Evolutionary conservation across 1,284 basidiomycete species (phyloP).

Genomic region (Leccinum griseonigrum): DNA sequence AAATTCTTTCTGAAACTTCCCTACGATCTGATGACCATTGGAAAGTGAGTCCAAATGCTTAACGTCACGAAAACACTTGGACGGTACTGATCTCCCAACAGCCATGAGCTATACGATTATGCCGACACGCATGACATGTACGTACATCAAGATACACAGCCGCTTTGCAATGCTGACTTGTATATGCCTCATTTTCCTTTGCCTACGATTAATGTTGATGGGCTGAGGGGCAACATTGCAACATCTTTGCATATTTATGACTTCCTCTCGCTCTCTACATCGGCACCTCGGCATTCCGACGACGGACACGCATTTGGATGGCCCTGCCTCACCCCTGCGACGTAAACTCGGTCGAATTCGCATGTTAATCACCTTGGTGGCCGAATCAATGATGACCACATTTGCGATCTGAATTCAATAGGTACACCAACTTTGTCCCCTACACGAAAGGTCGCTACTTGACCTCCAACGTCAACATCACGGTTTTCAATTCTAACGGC

Average conservation of each 20-base stretch:
- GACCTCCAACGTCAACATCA: slow-evolving; percentile 85
- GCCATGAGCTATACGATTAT: slow-evolving; percentile 86
- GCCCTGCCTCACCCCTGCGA: not conserved
- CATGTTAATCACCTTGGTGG: not conserved
- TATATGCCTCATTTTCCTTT: not conserved
- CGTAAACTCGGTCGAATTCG: not conserved
- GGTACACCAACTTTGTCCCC: slow-evolving; percentile 73
- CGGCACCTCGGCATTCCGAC: not conserved
- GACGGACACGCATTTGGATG: not conserved
- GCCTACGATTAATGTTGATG: not conserved
- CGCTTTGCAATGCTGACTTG: slow-evolving; percentile 11
- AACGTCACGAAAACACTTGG: not conserved
- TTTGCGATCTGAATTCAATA: slow-evolving; percentile 24
- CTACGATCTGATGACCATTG: slow-evolving; percentile 84
- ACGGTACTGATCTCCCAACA: slow-evolving; percentile 27
- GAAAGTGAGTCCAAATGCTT: slow-evolving; percentile 52
- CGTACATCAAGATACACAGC: slow-evolving; percentile 16
- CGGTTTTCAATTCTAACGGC: slow-evolving; percentile 52
- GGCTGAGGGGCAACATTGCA: not conserved
- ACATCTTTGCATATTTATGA: not conserved
- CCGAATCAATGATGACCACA: not conserved
- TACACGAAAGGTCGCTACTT: slow-evolving; percentile 73
- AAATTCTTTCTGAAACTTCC: slow-evolving; percentile 72
- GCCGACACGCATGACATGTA: slow-evolving; percentile 74
- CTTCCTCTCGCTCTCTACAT: not conserved